phyloP scores from a whole-genome alignment of 1,139 yeast genomes.

The Blastobotrys serpentis region DNA sequence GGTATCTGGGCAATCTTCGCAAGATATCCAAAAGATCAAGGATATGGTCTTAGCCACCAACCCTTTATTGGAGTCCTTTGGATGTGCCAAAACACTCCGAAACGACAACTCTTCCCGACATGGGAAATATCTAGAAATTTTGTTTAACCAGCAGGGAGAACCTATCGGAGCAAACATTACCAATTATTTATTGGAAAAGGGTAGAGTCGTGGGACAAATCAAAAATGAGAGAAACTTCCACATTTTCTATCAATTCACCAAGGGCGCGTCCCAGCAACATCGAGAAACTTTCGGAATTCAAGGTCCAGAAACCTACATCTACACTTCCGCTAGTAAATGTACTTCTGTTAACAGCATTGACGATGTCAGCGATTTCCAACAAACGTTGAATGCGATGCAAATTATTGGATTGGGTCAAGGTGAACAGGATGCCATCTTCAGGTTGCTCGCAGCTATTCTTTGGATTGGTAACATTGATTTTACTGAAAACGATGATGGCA shows the following conservation, averaged over 20 bases:
- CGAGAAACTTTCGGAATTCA: conserved; percentile 86
- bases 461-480: conserved; percentile 96
- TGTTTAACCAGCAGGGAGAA: conserved; percentile 75
- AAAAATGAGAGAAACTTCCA: conserved; percentile 93
- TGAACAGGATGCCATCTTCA: conserved; percentile 89
- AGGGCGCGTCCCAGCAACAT: conserved; percentile 82
- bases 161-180: conserved; percentile 97
- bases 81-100: conserved; percentile 96
- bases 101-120: conserved; percentile 97
- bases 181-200: conserved; percentile 89
- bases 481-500: conserved; percentile 77
- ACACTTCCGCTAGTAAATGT: conserved; percentile 85
- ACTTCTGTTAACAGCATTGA: conserved; percentile 83
- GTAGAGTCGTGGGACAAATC: conserved; percentile 92
- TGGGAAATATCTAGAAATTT: conserved; percentile 93
- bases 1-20: conserved; percentile 61
- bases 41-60: conserved; percentile 98
- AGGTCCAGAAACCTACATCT: conserved; percentile 86
- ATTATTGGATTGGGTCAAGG: conserved; percentile 75
- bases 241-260: conserved; percentile 93
- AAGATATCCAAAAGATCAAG: conserved; percentile 77
- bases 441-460: conserved; percentile 77
- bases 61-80: conserved; percentile 93
- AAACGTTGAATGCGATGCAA: conserved; percentile 81
- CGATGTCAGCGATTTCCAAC: conserved; percentile 74